phyloP scores from a whole-genome alignment of 192 early-diverging fungal species.

The Neocallimastix lanati region DNA sequence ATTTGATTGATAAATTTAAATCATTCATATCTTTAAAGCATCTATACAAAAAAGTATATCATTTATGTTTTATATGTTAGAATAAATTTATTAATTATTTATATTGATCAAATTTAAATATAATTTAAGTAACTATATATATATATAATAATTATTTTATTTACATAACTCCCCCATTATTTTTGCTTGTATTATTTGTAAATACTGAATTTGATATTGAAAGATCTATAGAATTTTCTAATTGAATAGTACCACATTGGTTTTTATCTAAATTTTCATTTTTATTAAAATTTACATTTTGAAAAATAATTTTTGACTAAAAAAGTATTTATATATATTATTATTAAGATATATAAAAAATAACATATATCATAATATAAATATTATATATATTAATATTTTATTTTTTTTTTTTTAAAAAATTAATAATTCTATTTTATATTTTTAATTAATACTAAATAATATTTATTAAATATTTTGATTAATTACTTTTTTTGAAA shows the following conservation, averaged over 20 bases:
- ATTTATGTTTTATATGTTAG: no score
- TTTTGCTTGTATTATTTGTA: neutral
- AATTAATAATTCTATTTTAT: no score
- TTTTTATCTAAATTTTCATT: neutral
- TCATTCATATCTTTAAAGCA: neutral
- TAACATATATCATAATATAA: no score
- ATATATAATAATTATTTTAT: no score
- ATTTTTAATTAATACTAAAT: no score
- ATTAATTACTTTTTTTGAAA: neutral
- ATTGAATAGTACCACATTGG: neutral
- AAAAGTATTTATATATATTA: neutral
- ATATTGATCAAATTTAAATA: no score
- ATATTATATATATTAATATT: neutral
- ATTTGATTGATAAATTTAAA: neutral
- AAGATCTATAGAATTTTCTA: neutral
- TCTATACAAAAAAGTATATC: no score
- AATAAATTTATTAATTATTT: no score
- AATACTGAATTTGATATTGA: neutral
- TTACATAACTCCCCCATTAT: neutral
- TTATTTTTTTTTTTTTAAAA: no score
- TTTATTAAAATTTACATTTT: neutral
- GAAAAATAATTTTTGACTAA: neutral
- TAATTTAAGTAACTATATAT: no score
- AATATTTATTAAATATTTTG: neutral
- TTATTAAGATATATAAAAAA: neutral